Percentiles rank a stretch among this genome's conserved stretches.
These are phyloP conservation scores for Pinus tabuliformis DNA, from an alignment of 75 land plant genomes.

Conservation along the genomic window DNA sequence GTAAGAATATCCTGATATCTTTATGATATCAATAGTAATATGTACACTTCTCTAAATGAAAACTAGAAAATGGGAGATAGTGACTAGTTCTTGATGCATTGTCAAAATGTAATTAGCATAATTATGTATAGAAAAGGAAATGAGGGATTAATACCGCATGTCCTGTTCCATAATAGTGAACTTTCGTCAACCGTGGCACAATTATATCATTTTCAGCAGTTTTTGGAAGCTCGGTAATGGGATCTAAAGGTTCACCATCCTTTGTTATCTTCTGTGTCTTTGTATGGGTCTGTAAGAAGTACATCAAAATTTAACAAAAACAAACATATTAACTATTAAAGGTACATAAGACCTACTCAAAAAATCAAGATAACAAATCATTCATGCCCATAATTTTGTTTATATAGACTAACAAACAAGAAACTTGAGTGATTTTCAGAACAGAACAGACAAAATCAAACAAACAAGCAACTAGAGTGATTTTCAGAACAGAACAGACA, in stretches of 20 bases:
- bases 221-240: neutral
- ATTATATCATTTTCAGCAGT: conserved; percentile 19
- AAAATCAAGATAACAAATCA: neutral
- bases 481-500: neutral
- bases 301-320: neutral
- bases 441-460: neutral
- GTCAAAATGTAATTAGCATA: neutral
- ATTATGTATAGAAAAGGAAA: neutral
- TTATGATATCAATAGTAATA: neutral
- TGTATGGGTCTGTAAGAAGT: conserved; percentile 60
- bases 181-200: conserved; percentile 25
- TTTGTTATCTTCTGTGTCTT: conserved; percentile 37
- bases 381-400: too few relatives aligned
- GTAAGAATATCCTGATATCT: neutral
- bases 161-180: conserved; percentile 51
- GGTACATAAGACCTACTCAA: neutral
- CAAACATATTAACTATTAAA: neutral
- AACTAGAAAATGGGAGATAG: neutral
- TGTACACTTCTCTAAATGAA: neutral
- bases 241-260: neutral
- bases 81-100: neutral
- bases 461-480: neutral
- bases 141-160: conserved; percentile 37
- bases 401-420: neutral
- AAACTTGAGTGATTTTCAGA: neutral